Percentiles rank a stretch among this genome's conserved stretches.
These are phyloP conservation scores for Zychaea mexicana DNA, from an alignment of 371 early-diverging fungal species.

Conservation along the genomic window DNA sequence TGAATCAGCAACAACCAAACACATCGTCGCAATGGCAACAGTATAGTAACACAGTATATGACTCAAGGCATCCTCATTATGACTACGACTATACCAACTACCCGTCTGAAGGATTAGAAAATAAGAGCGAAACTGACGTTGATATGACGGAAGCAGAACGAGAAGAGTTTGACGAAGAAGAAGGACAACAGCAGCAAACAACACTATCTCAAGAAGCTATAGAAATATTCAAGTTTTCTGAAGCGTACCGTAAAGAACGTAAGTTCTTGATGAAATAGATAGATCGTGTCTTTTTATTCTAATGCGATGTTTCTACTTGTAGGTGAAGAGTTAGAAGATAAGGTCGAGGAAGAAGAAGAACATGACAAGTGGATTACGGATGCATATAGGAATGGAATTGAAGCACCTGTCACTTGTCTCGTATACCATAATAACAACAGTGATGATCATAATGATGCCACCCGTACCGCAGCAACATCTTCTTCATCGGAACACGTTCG, in stretches of 20 bases:
- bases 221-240: conserved; percentile 45
- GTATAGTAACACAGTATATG: no score
- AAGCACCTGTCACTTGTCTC: conserved; percentile 33
- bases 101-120: neutral
- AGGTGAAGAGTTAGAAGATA: neutral
- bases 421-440: conserved; percentile 12
- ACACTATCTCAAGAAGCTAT: conserved; percentile 36
- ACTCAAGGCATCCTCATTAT: neutral
- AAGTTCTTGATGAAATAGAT: neutral
- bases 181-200: neutral
- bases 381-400: conserved; percentile 26
- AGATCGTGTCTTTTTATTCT: neutral
- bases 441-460: neutral
- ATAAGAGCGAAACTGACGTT: neutral
- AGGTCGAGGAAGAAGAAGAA: neutral
- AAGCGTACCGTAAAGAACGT: conserved; percentile 38
- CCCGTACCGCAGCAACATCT: neutral
- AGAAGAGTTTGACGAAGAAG: neutral
- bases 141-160: neutral
- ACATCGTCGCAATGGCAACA: neutral
- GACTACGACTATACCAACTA: neutral
- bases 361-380: conserved; percentile 30
- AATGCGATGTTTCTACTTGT: neutral
- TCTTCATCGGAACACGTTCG: neutral
- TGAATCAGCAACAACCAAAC: neutral